These are phyloP conservation scores for Cyberlindnera bimundalis DNA, from an alignment of 805 yeast genomes.

Conservation along the genomic window DNA sequence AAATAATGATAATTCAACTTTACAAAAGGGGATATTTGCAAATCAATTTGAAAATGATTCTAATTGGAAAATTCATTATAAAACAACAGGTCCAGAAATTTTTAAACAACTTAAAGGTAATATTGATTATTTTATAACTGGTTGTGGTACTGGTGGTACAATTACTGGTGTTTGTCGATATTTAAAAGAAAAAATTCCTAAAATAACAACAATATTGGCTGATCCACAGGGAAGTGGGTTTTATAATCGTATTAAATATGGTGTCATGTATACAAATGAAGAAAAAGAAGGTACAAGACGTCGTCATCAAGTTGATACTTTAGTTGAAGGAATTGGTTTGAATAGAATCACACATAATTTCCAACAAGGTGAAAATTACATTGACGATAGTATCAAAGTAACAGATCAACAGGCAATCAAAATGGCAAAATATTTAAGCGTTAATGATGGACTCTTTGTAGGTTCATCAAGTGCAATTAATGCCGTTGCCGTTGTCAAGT, in stretches of 20 bases:
- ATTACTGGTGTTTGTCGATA: conserved; percentile 86
- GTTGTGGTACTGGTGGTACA: conserved; percentile 98
- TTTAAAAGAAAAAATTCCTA: conserved; percentile 47
- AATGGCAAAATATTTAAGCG: conserved; percentile 84
- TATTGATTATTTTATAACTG: conserved; percentile 77
- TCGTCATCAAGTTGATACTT: conserved; percentile 93
- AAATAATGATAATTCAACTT: conserved; percentile 35
- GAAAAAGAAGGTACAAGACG: conserved; percentile 93
- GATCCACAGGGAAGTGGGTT: conserved; percentile 97
- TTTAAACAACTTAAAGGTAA: conserved; percentile 61
- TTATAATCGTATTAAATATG: conserved; percentile 76
- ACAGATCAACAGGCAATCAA: conserved; percentile 74
- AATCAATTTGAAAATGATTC: conserved; percentile 93
- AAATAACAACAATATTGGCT: conserved; percentile 58
- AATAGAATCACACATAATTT: conserved; percentile 85
- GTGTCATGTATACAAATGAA: conserved; percentile 88
- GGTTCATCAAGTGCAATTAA: conserved; percentile 94
- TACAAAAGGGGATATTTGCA: conserved; percentile 72
- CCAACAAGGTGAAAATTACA: conserved; percentile 58
- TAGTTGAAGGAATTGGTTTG: conserved; percentile 91
- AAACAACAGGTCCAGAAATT: conserved; percentile 92
- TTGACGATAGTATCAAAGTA: conserved; percentile 80
- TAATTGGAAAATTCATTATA: conserved; percentile 83
- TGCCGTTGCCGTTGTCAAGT: conserved; percentile 80
- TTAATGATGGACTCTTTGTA: conserved; percentile 83